Conservation (phyloP, 805 yeast genomes). For the Kuraishia hungarica region DNA sequence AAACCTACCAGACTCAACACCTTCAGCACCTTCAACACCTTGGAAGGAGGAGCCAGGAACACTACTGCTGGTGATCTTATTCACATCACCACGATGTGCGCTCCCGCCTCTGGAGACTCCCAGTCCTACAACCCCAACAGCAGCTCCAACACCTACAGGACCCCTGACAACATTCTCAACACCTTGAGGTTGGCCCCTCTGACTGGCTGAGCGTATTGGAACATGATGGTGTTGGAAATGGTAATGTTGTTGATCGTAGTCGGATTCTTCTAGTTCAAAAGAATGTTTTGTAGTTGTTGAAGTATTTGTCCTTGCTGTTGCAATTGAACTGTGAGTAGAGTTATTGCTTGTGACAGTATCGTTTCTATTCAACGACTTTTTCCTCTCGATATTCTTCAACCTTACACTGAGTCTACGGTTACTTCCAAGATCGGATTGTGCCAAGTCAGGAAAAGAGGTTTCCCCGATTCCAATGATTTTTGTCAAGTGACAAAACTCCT, state of each 20-base stretch:
- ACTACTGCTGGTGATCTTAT: too few relatives aligned
- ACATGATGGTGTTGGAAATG: slow-evolving; percentile 4
- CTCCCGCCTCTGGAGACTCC: too few relatives aligned
- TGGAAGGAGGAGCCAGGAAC: too few relatives aligned
- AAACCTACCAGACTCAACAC: slow-evolving; percentile 2
- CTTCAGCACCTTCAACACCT: background rate
- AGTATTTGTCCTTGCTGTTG: slow-evolving; percentile 10
- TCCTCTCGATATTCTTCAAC: slow-evolving; percentile 26
- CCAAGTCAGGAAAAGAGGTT: slow-evolving; percentile 26
- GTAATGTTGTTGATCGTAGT: slow-evolving; percentile 12
- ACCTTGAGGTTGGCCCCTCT: background rate
- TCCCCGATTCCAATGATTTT: slow-evolving; percentile 31
- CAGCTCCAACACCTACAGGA: background rate
- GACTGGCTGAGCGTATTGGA: background rate
- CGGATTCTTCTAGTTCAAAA: slow-evolving; percentile 13
- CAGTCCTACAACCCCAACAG: background rate
- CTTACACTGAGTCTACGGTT: slow-evolving; percentile 23
- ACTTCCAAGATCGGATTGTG: slow-evolving; percentile 19
- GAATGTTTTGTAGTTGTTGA: slow-evolving; percentile 5
- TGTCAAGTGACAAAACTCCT: slow-evolving; percentile 18
- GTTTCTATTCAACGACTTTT: slow-evolving; percentile 22
- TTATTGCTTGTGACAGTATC: slow-evolving; percentile 15
- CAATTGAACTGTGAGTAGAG: slow-evolving; percentile 8
- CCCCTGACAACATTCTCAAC: too few relatives aligned
- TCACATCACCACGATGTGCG: too few relatives aligned